These are phyloP conservation scores for Magnusiomyces tetraspermus DNA, from an alignment of 1,139 yeast species.

Conservation along the genomic window DNA sequence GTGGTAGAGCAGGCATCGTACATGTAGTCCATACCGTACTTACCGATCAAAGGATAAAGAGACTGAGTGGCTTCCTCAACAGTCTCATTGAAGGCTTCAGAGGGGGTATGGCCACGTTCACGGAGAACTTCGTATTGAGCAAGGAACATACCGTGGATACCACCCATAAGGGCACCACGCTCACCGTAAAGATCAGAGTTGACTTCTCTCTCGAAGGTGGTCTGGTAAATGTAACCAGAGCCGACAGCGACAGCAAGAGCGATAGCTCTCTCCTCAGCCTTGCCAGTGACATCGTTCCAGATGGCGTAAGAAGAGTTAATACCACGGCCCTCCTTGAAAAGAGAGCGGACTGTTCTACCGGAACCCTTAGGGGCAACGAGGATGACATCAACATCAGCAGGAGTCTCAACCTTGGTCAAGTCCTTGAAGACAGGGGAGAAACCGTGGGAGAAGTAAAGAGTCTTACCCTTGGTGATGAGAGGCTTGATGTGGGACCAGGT, in stretches of 20 bases:
- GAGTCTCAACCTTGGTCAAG: conserved; percentile 92
- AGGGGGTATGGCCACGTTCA: conserved; percentile 99
- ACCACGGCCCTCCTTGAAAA: conserved; percentile 99
- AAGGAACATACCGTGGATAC: conserved; percentile 99
- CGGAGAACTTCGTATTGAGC: conserved; percentile 99
- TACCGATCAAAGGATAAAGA: conserved; percentile 95
- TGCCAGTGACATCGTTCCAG: conserved; percentile 98
- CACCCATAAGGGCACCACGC: conserved; percentile 99
- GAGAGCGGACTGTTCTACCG: conserved; percentile 98
- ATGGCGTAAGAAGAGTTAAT: conserved; percentile 98
- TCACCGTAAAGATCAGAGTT: conserved; percentile 99
- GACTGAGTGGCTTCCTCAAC: conserved; percentile 99
- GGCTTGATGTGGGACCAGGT: conserved; percentile 88
- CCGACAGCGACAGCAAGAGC: conserved; percentile 99
- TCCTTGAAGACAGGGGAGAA: conserved; percentile 99
- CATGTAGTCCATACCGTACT: conserved; percentile 99
- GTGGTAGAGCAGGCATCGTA: conserved; percentile 99
- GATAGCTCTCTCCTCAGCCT: conserved; percentile 98
- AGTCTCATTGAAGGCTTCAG: conserved; percentile 99
- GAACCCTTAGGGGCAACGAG: conserved; percentile 99
- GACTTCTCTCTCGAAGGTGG: conserved; percentile 98
- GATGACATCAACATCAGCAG: conserved; percentile 90
- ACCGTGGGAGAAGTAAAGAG: conserved; percentile 98
- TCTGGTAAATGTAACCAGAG: conserved; percentile 98
- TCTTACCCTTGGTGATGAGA: conserved; percentile 89